Evolutionary conservation across 139 green algal species (phyloP), one percentile per base, ranked within the genome.

Genomic region (Chlamydomonas urium): DNA sequence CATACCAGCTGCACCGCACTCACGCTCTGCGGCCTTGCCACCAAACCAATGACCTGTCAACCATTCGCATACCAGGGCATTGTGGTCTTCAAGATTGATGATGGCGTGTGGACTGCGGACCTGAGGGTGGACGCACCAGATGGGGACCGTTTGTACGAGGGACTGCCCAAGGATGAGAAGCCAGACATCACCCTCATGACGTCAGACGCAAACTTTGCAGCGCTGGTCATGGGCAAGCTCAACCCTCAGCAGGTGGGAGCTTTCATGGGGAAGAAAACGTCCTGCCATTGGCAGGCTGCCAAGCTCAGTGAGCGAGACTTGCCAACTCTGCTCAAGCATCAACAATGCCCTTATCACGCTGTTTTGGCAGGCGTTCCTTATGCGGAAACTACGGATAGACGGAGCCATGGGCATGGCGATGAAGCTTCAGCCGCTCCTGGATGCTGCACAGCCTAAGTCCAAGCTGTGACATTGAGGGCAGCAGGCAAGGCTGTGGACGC

Each of bases 361-460:
- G 32, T 32, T 32, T 65, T 65, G 28, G 65, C 82, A 94, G 86
- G 91, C 91, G 0, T 96, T 96, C 75, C 65, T 96, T 45, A 84
- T 93, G 80, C 79, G 91, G 24, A 96, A 96, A 81, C 77, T 96
- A 6, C 94, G 95, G 78, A 91, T 96, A n/a, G 68, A 71, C 1
- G 91, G 91, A 6, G 79, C 58, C 74, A 96, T 96, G 89, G 86
- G 58, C 3, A 75, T 96, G 78, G 91, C 91, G 2, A 89, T 96
- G 73, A 96, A 96, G 78, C 71, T 96, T 65, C 79, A 89, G 77
- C 87, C 91, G 14, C 89, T 96, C 31, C 70, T 96, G 71, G 85
- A 93, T 42, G 90, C 90, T 10, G 90, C 89, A 17, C 79, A 77
- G 4, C 89, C 89, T n/a, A 79, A 88, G 28, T 71, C 84, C n/a